Base-by-base conservation (phyloP, 169 alveolate genomes). In the Plasmodium coatneyi region DNA sequence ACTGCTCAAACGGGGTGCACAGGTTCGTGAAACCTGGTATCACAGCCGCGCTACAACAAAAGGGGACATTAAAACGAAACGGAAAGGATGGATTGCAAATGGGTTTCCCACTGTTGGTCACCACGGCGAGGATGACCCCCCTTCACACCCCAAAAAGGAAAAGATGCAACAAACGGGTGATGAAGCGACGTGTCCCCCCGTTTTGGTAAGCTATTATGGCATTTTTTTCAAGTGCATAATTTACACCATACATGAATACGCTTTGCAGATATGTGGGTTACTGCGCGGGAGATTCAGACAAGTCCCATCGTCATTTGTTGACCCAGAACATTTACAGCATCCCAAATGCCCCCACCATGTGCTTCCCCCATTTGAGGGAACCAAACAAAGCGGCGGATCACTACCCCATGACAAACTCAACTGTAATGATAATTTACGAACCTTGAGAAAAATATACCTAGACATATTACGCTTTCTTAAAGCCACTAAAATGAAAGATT, bases 141-240 rank as follows among this genome's bases (percentile, higher is more conserved):
- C 32, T 89, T 43, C 84, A 5, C 52, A 78, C 34, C 41, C 43
- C 43, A 89, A 71, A 60, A 25, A 79, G 93, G 25, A 39, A 30
- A 79, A 25, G 49, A 89, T 41, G 71, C 43, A 86, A 74, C n/a
- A 76, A 83, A 36, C 16, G 25, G 32, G 89, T 10, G 46, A 41
- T n/a, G 46, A 41, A 22, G 71, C 66, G 16, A 2, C 46, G 43
- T 54, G 28, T 52, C 16, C 36, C 16, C 76, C n/a, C 19, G 41
- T 76, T 66, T 5, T 28, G 12, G 41, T 25, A 78, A 36, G 25
- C 32, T 79, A 78, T 89, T 60, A 80, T 25, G 46, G 34, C 36
- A 89, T 89, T 9, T 89, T 78, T 89, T 89, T 79, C 46, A 89
- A 79, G 82, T 89, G 90, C 46, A 79, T 89, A 79, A 41, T 89